Conservation (phyloP, 164 flowering plant genomes). For the Tinospora cordifolia region DNA sequence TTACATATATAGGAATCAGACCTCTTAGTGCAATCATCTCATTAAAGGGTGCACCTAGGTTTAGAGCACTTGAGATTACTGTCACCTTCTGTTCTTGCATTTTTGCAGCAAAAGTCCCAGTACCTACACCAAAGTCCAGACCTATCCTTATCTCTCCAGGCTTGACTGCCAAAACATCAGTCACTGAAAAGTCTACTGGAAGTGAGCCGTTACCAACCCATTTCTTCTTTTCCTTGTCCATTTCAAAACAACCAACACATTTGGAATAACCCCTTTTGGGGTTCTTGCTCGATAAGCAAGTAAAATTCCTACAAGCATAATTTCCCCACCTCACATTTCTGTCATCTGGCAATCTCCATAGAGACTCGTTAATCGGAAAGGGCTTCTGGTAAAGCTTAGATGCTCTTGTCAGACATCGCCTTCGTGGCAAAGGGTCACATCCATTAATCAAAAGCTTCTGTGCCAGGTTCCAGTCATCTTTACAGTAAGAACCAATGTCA, state of each 20-base stretch:
- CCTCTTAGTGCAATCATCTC: conserved; percentile 91
- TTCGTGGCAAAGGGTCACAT: conserved; percentile 83
- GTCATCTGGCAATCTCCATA: conserved; percentile 72
- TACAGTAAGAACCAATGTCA: conserved; percentile 83
- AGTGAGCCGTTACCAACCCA: conserved; percentile 61
- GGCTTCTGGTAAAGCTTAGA: conserved; percentile 73
- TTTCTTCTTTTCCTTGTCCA: conserved; percentile 74
- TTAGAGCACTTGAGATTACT: conserved; percentile 66
- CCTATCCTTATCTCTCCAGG: conserved; percentile 80
- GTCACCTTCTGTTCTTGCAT: conserved; percentile 82
- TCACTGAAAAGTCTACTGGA: conserved; percentile 47
- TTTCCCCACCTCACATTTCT: conserved; percentile 76
- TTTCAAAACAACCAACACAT: conserved; percentile 80
- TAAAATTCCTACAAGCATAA: conserved; percentile 63
- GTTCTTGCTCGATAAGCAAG: conserved; percentile 63
- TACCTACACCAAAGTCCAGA: conserved; percentile 65
- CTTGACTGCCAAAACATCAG: conserved; percentile 60
- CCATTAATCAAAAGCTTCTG: conserved; percentile 86
- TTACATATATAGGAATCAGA: conserved; percentile 61
- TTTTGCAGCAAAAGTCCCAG: conserved; percentile 86
- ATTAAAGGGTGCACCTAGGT: conserved; percentile 89
- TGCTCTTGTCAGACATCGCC: conserved; percentile 77
- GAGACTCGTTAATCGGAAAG: conserved; percentile 64
- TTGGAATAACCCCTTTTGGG: conserved; percentile 57
- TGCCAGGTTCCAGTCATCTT: conserved; percentile 79